phyloP scores from a whole-genome alignment of 73 alveolate species.

The Paraurostyla sp. region DNA sequence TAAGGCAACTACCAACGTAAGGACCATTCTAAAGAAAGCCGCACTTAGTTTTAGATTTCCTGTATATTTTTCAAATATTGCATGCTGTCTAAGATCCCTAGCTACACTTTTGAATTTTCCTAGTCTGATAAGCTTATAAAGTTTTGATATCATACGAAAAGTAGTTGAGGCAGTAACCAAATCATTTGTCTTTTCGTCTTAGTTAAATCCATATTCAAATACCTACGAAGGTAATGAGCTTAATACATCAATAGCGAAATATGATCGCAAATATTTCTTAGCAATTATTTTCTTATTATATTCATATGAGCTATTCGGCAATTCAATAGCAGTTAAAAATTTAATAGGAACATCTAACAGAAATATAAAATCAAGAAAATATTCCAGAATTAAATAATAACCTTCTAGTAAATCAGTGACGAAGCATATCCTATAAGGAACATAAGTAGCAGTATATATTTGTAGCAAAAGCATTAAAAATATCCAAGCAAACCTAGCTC shows the following conservation, averaged over 20 bases:
- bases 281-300: constrained; percentile 1
- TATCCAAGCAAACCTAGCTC: constrained; percentile 70
- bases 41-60: constrained; percentile 70
- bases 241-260: constrained; percentile 68
- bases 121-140: constrained; percentile 65
- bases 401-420: neutral
- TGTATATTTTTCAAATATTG: neutral
- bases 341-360: constrained; percentile 77
- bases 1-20: constrained; percentile 72
- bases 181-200: neutral
- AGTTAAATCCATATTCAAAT: neutral
- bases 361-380: constrained; percentile 72
- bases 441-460: constrained; percentile 71
- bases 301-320: constrained; percentile 68
- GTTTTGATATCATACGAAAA: constrained; percentile 53
- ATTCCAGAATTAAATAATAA: constrained; percentile 61
- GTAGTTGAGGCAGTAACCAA: neutral
- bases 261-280: constrained; percentile 50
- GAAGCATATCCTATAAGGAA: constrained; percentile 79
- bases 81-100: constrained; percentile 5
- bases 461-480: constrained; percentile 61
- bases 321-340: constrained; percentile 70
- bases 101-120: constrained; percentile 39
- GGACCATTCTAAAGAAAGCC: constrained; percentile 82
- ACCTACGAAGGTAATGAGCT: constrained; percentile 63